A percentile compares a stretch with the other conserved stretches of the same genome.
Conservation (phyloP, 2,329 filamentous ascomycete species). For the Xylariaceae sp. region DNA sequence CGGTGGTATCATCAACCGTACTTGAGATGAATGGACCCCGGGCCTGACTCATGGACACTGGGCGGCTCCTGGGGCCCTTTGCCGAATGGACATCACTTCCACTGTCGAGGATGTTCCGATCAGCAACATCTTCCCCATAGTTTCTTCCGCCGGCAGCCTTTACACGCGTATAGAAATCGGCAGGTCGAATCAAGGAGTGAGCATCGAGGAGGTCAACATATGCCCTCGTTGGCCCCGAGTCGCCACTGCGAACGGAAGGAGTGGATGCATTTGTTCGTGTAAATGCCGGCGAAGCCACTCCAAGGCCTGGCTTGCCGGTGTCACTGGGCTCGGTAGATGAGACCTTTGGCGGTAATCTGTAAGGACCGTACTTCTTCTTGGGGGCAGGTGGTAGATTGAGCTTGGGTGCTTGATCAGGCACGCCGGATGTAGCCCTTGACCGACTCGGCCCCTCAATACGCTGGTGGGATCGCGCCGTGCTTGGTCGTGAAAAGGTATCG, state of each 20-base stretch:
- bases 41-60: constrained; percentile 7
- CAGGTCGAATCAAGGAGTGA: constrained; percentile 45
- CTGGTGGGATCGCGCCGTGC: constrained; percentile 28
- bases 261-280: constrained; percentile 23
- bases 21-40: constrained; percentile 4
- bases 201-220: constrained; percentile 56
- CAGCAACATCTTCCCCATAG: constrained; percentile 63
- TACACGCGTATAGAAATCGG: constrained; percentile 45
- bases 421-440: constrained; percentile 12
- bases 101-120: constrained; percentile 50
- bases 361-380: constrained; percentile 24
- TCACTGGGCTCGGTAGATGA: neutral
- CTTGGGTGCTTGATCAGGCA: constrained; percentile 8
- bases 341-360: constrained; percentile 20
- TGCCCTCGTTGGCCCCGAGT: constrained; percentile 19
- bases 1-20: constrained; percentile 11
- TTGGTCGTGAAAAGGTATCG: constrained; percentile 29
- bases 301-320: neutral
- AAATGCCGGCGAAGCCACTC: constrained; percentile 18
- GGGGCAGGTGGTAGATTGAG: constrained; percentile 7
- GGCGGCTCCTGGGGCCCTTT: constrained; percentile 33
- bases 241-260: constrained; percentile 29
- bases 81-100: constrained; percentile 28
- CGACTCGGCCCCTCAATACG: constrained; percentile 3
- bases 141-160: constrained; percentile 47